A percentile compares a stretch with the other conserved stretches of the same genome.
Conservation (phyloP, 2,329 filamentous ascomycete species). For the Aspergillus arachidicola region DNA sequence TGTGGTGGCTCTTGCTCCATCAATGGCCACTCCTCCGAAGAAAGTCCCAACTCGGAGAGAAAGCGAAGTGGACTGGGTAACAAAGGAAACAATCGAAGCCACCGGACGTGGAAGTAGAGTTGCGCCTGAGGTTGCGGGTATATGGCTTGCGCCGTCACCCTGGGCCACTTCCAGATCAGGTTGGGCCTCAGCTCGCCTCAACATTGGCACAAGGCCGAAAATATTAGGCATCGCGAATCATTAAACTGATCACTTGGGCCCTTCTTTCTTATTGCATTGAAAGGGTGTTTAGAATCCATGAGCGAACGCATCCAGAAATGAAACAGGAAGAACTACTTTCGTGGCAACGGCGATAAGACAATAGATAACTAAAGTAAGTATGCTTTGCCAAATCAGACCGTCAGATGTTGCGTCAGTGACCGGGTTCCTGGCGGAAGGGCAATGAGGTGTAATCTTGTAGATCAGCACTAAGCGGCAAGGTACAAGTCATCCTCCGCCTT, state of each 20-base stretch:
- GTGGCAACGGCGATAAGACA: conserved; percentile 3
- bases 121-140: conserved; percentile 30
- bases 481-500: not conserved
- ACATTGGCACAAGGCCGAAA: conserved; percentile 17
- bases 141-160: conserved; percentile 23
- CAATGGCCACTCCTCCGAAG: conserved; percentile 47
- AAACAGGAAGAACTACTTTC: not conserved
- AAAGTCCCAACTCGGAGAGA: conserved; percentile 48
- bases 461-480: conserved; percentile 10
- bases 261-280: conserved; percentile 1
- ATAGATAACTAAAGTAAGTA: not conserved
- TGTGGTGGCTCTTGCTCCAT: conserved; percentile 47
- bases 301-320: not conserved
- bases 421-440: conserved; percentile 9
- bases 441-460: conserved; percentile 6
- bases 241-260: conserved; percentile 5
- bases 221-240: conserved; percentile 23
- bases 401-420: conserved; percentile 12
- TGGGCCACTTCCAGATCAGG: conserved; percentile 6
- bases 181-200: conserved; percentile 15
- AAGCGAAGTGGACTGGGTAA: conserved; percentile 50
- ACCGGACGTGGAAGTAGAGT: conserved; percentile 48
- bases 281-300: conserved; percentile 9
- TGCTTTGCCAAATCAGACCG: not conserved
- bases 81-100: conserved; percentile 47